Base-by-base conservation (phyloP, 2,329 filamentous ascomycete genomes). In the Curvularia eragrostidis region DNA sequence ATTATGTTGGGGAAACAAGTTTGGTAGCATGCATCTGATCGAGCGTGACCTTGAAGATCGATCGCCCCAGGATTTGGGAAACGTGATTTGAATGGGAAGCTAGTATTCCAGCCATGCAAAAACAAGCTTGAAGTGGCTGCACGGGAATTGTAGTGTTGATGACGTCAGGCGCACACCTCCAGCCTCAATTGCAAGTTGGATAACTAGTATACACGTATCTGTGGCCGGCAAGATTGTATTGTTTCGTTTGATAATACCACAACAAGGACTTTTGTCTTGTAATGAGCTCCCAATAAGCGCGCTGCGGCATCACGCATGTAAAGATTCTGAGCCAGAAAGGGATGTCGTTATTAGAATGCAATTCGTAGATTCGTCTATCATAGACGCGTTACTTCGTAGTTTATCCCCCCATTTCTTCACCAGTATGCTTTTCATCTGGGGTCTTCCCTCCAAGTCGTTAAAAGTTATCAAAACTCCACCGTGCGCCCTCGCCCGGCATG, bases 401-500 rank as follows among this genome's bases (percentile, higher is more conserved):
- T 39, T 52, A 34, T 54, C 44, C 39, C n/a, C 50, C 32, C 21
- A 21, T 46, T 44, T 52, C 43, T 32, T 12, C 28, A 38, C 43
- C 54, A 38, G 51, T 26, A 53, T 53, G 10, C 26, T 30, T 18
- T 39, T 32, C 6, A 18, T 43, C 49, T 36, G 44, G 24, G 10
- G 30, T 26, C 36, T 48, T 7, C 19, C 26, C 30, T 46, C 42
- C 32, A 26, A 36, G 36, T 15, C 19, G 23, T 8, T 19, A 19
- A 56, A 56, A 50, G 7, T 13, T 44, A 46, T 42, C 32, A 64
- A 32, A 57, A 62, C 57, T 56, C 66, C 66, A 41, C 34, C 58
- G 58, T 59, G 65, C 64, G 65, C 66, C 65, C 36, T 57, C 46
- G 62, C 62, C 62, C 63, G 43, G 28, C 34, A 10, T 42, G 50